Base-by-base conservation (phyloP, 2,329 filamentous ascomycete genomes). In the Cordyceps militaris region DNA sequence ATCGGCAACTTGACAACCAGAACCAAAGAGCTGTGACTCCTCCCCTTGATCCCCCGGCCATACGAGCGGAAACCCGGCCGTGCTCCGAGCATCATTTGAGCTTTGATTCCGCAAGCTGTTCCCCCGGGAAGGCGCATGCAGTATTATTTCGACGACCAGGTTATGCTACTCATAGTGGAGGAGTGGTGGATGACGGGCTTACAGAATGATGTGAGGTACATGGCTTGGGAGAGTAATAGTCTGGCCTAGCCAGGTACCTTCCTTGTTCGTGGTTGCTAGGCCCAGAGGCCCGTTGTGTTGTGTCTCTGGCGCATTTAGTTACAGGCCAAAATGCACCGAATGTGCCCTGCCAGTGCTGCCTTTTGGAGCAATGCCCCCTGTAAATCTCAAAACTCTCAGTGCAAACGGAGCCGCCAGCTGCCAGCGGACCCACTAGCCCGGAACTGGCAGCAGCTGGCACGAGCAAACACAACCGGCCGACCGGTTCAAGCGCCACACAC, bases 61-160 rank as follows among this genome's bases (percentile, higher is more conserved):
- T 58, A 50, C 55, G 55, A 57, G 55, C 55, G 55, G 55, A 50
- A 43, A 34, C 23, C 55, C 55, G 55, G 44, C 10, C 46, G n/a
- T 50, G 21, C 55, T 50, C 55, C 55, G 55, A 57, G 36, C 47
- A n/a, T n/a, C 36, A 28, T 7, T 38, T 19, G 14, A n/a, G 13
- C 47, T 34, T 36, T 46, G 4, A 4, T n/a, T 32, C 42, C 42
- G 24, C 24, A 24, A n/a, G 32, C 44, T 36, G 1, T 14, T n/a
- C 23, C 34, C 34, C 16, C 23, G 19, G 3, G 14, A 21, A 26
- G 28, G 36, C 28, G 10, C 55, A 57, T 57, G 55, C 55, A 57
- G 55, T 57, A 57, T 57, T 57, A 57, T 57, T 46, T 34, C 28
- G 46, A 50, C n/a, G 46, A 57, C 55, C 44, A 46, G 55, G 55